These are phyloP conservation scores for Fusarium fujikuroi DNA, from an alignment of 2,329 filamentous ascomycete genomes.

Conservation along the genomic window DNA sequence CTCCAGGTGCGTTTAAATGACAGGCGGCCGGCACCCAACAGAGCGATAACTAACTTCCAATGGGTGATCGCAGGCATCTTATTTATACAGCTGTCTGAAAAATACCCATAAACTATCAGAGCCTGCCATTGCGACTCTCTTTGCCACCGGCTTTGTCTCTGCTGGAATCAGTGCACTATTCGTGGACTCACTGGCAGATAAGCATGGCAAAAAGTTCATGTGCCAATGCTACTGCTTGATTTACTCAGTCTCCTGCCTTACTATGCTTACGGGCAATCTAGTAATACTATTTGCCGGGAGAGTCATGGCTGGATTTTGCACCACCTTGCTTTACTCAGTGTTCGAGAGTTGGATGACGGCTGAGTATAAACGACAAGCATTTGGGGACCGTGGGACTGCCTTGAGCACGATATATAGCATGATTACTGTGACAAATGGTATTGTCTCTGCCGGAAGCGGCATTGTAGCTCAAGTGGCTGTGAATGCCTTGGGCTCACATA, in stretches of 20 bases:
- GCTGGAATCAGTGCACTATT: background rate
- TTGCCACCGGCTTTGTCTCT: background rate
- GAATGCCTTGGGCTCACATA: background rate
- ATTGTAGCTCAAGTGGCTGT: background rate
- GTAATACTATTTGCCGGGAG: background rate
- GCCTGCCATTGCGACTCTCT: background rate
- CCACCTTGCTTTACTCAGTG: background rate
- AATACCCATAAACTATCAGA: background rate
- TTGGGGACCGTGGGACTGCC: background rate
- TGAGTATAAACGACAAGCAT: background rate
- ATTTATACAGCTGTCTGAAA: background rate
- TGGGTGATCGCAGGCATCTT: fast-evolving
- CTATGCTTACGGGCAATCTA: background rate
- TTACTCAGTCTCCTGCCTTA: background rate
- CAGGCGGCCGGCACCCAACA: fast-evolving
- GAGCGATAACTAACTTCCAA: fast-evolving
- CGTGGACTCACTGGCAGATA: background rate
- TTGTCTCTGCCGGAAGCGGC: background rate
- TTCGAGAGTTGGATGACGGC: background rate
- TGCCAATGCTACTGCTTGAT: background rate
- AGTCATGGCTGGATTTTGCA: background rate
- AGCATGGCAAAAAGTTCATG: background rate
- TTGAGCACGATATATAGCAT: background rate
- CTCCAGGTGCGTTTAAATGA: background rate
- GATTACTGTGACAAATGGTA: background rate